Base-by-base conservation (phyloP, 805 yeast species). In the Vanderwaltozyma yarrowii region DNA sequence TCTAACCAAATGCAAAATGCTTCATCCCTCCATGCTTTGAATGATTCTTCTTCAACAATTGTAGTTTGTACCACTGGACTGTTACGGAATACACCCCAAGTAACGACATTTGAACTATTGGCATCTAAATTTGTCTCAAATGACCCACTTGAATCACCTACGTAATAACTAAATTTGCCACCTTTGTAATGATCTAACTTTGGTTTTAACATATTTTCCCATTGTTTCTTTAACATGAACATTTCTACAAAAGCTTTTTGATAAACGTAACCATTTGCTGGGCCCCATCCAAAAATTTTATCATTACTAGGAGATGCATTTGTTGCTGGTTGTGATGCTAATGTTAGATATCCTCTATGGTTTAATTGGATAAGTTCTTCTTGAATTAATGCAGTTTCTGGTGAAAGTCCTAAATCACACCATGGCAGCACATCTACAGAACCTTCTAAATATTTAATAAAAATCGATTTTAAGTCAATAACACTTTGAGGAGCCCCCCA, bases 11-110 rank as follows among this genome's bases (percentile, higher is more conserved):
- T 81, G 40, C 76, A 71, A 61, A 86, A 92, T 0, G 95, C 94
- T 59, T 92, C 99, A 52, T 88, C 96, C 49, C 80, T 75, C 98
- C 98, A 92, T 0, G 96, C 96, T 47, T 74, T 74, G 66, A 92
- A 89, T 2, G 96, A 85, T 50, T 87, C 95, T 49, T 77, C 82
- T 54, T 88, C 96, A 40, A 92, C 78, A 44, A 88, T 80, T 0
- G 98, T 92, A 0, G 96, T 83, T 60, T 88, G 96, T 27, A 86
- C 74, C 27, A 87, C 79, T 54, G 86, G 95, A 45, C 87, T 75
- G 59, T 80, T 80, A 7, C 94, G 94, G 70, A 92, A 89, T 3
- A 83, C 95, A 45, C 97, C 98, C 98, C 98, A 92, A 1, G 98
- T 92, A 8, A 92, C 94, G 20, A 92, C 95, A 45, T 79, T 80